Percentiles rank a stretch among this genome's conserved stretches.
Evolutionary conservation across 2,329 filamentous ascomycete species (phyloP).

Genomic region (Fusarium coicis): DNA sequence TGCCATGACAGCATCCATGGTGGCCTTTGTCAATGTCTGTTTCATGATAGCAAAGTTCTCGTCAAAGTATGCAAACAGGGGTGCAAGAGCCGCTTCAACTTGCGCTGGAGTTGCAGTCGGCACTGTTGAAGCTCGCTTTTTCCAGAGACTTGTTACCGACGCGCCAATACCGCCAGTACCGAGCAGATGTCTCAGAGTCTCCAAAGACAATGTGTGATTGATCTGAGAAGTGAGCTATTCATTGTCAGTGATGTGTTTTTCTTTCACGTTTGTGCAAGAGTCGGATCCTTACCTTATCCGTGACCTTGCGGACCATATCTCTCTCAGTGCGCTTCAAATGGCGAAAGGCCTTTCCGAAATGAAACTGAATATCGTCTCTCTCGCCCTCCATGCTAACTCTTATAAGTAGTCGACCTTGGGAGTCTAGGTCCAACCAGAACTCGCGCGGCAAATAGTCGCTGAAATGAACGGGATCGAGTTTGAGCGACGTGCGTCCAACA

Average conservation of each 20-base stretch:
- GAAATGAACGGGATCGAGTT: slow-evolving; percentile 97
- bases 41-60: slow-evolving; percentile 99
- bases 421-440: slow-evolving; percentile 97
- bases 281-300: slow-evolving; percentile 80
- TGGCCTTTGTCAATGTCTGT: slow-evolving; percentile 89
- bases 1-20: slow-evolving; percentile 99
- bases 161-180: slow-evolving; percentile 76
- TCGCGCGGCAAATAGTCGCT: slow-evolving; percentile 94
- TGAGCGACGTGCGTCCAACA: slow-evolving; percentile 94
- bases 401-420: slow-evolving; percentile 88
- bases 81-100: slow-evolving; percentile 82
- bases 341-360: slow-evolving; percentile 96
- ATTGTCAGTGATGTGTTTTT: slow-evolving; percentile 21
- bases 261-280: background rate
- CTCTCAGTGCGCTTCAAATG: slow-evolving; percentile 94
- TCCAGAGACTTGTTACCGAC: slow-evolving; percentile 76
- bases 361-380: slow-evolving; percentile 97
- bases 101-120: slow-evolving; percentile 75
- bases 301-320: slow-evolving; percentile 98
- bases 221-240: slow-evolving; percentile 89
- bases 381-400: slow-evolving; percentile 99
- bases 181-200: slow-evolving; percentile 80
- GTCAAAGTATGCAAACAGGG: slow-evolving; percentile 93
- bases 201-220: slow-evolving; percentile 84
- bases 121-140: slow-evolving; percentile 65